Evolutionary conservation across 768 basidiomycete genomes (phyloP).

Genomic region (Russula foetens): DNA sequence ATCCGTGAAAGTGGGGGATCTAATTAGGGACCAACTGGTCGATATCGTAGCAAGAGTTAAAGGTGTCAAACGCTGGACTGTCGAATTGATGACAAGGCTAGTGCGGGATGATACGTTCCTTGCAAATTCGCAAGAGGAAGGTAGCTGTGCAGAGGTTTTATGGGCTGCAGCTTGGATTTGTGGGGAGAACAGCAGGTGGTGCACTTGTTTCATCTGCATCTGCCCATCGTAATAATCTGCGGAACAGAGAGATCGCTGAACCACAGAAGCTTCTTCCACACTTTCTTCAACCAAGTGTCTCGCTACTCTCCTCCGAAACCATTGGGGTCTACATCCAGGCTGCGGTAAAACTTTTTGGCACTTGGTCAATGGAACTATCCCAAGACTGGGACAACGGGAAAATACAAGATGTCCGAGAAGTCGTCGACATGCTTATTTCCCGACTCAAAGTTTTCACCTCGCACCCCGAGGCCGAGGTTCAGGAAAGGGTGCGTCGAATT

Average conservation of each 20-base stretch:
- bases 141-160: constrained; percentile 75
- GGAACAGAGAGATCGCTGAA: constrained; percentile 61
- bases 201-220: not conserved
- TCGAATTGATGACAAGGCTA: constrained; percentile 75
- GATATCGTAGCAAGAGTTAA: constrained; percentile 81
- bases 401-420: constrained; percentile 51
- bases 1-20: constrained; percentile 63
- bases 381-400: constrained; percentile 69
- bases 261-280: constrained; percentile 67
- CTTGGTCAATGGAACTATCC: constrained; percentile 72
- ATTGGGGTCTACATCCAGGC: constrained; percentile 78
- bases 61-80: constrained; percentile 67
- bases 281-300: constrained; percentile 53
- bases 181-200: constrained; percentile 84
- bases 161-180: constrained; percentile 97
- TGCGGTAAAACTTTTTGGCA: constrained; percentile 78
- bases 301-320: constrained; percentile 52
- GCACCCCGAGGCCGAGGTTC: constrained; percentile 76
- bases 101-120: constrained; percentile 72
- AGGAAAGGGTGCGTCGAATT: constrained; percentile 65
- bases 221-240: not conserved
- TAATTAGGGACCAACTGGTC: constrained; percentile 77
- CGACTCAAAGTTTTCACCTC: constrained; percentile 51
- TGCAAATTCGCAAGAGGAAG: constrained; percentile 55
- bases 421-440: constrained; percentile 53